Percentiles rank a stretch among this genome's conserved stretches.
Evolutionary conservation across 345 rosid genomes (phyloP).

Genomic region (Brassica rapa): DNA sequence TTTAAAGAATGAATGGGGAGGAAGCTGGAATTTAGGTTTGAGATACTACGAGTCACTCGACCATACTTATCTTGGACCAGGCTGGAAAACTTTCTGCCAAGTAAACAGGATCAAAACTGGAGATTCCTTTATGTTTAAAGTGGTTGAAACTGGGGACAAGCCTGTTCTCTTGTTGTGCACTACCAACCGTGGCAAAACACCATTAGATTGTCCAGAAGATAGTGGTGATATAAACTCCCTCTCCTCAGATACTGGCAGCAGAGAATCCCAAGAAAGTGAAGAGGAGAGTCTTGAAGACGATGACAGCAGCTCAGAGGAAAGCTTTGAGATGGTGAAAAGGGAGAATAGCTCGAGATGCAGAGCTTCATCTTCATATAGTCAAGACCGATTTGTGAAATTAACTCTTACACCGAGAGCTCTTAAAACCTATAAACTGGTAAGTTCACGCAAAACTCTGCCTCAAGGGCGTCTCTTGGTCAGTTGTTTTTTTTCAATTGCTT

Average conservation of each 20-base stretch:
- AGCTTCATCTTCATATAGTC: constrained; percentile 32
- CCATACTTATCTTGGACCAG: background rate
- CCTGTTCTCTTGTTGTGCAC: constrained; percentile 22
- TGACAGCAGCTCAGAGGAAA: background rate
- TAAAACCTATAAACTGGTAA: background rate
- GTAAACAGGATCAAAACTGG: constrained; percentile 19
- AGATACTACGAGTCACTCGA: background rate
- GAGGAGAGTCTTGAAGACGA: constrained; percentile 13
- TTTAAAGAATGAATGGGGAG: constrained; percentile 18
- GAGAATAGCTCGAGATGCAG: background rate
- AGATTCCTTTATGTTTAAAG: constrained; percentile 14
- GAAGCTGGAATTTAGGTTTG: constrained; percentile 14
- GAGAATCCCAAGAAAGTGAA: background rate
- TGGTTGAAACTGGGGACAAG: background rate
- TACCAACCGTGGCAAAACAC: background rate
- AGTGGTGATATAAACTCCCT: background rate
- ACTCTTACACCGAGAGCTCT: constrained; percentile 6
- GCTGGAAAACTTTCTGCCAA: constrained; percentile 33
- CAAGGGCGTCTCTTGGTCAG: background rate
- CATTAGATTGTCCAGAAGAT: constrained; percentile 4
- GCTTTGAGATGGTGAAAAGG: background rate
- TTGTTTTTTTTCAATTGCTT: background rate
- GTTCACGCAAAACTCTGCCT: background rate
- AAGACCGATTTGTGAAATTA: constrained; percentile 20
- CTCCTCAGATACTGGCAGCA: background rate